Conservation (phyloP, 441 rosid species). For the Populus hybrid region DNA sequence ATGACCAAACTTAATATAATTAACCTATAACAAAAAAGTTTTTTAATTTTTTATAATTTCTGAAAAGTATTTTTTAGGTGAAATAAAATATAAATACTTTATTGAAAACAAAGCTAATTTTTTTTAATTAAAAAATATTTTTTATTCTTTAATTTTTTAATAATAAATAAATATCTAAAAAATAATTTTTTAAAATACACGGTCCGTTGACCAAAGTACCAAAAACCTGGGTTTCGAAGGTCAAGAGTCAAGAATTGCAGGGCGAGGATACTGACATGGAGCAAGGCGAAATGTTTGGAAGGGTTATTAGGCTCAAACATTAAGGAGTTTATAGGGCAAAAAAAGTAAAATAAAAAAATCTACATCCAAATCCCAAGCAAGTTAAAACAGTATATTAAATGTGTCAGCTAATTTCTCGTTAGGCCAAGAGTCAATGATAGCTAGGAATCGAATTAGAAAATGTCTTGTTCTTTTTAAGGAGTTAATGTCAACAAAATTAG, state of each 20-base stretch:
- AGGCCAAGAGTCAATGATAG: background rate
- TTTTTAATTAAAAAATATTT: too few relatives aligned
- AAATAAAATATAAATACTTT: too few relatives aligned
- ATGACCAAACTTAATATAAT: too few relatives aligned
- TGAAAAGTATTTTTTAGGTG: accelerated
- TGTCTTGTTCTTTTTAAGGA: background rate
- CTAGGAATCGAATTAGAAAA: too few relatives aligned
- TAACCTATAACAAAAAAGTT: accelerated
- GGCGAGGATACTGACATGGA: background rate
- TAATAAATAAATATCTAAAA: too few relatives aligned
- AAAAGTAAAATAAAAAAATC: too few relatives aligned
- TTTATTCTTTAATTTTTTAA: too few relatives aligned
- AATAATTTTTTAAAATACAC: too few relatives aligned
- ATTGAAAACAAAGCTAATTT: too few relatives aligned
- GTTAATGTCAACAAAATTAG: background rate
- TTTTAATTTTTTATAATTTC: too few relatives aligned
- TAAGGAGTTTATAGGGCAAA: background rate
- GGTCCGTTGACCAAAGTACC: too few relatives aligned
- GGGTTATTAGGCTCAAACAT: background rate
- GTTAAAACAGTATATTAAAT: background rate
- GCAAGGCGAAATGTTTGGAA: background rate
- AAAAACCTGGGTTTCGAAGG: background rate
- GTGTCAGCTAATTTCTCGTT: background rate
- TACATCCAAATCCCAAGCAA: background rate
- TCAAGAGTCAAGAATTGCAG: background rate